Evolutionary conservation across 1,139 yeast species (phyloP), one percentile per base, ranked within the genome.

Genomic region (Candida frijolesensis): DNA sequence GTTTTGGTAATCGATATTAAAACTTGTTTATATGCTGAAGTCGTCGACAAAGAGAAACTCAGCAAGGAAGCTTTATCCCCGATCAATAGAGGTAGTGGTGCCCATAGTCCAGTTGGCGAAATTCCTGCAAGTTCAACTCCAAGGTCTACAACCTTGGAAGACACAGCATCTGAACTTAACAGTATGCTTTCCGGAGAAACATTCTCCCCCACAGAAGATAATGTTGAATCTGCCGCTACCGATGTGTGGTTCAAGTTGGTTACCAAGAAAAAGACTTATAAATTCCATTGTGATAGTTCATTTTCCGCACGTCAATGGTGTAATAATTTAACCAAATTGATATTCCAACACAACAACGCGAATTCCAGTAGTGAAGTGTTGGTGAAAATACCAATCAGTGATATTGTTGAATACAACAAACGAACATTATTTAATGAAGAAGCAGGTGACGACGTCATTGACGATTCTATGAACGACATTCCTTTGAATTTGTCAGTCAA

Each of bases 291-390:
- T 1, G 97, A 91, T 60, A 84, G 87, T 40, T 70, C 81, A 18
- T 82, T 78, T 54, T 74, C 85, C 6, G 97, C 97, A 0, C 76
- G 87, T 51, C 81, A 84, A 40, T 92, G 98, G 98, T 86, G 83
- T 45, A 85, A 85, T 52, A 73, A 80, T 15, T 68, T 92, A 45
- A 88, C 89, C 55, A 89, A 88, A 60, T 85, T 87, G 51, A 83
- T 89, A 2, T 92, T 92, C 66, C 72, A 70, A 51, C 57, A 70
- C 34, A 77, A 91, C 7, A 79, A 87, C 47, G 75, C 88, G 46
- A 88, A 89, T 63, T 74, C 79, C 39, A 86, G 85, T 16, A 86
- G 86, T 58, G 85, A 86, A 54, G 96, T 90, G 9, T 80, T 88
- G 37, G 74, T 92, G 14, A 87, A 87, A 58, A 82, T 92, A 8